phyloP scores from a whole-genome alignment of 306 rosid species.

The Mucuna pruriens region DNA sequence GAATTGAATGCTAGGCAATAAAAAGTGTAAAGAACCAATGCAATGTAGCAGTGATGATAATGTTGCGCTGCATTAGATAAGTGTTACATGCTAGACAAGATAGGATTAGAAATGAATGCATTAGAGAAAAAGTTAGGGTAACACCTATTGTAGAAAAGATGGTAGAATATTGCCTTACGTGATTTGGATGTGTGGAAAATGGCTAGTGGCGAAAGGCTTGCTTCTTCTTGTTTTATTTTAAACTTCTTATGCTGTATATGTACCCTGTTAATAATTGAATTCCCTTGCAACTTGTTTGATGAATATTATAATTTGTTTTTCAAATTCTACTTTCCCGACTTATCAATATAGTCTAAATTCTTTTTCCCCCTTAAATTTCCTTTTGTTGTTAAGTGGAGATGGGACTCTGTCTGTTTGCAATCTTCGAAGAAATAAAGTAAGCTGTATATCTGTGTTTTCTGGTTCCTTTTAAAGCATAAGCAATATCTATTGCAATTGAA shows the following conservation, averaged over 20 bases:
- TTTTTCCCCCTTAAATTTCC: not conserved
- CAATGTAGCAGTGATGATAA: too few relatives aligned
- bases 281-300: not conserved
- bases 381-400: conserved; percentile 72
- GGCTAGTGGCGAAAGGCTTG: too few relatives aligned
- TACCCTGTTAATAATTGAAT: not conserved
- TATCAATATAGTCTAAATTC: conserved; percentile 2
- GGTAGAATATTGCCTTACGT: too few relatives aligned
- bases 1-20: too few relatives aligned
- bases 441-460: conserved; percentile 43
- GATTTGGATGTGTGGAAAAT: too few relatives aligned
- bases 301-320: not conserved
- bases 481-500: not conserved
- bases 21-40: too few relatives aligned
- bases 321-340: conserved; percentile 15
- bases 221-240: not conserved
- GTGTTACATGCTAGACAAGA: too few relatives aligned
- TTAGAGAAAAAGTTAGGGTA: too few relatives aligned
- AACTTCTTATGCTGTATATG: conserved; percentile 3
- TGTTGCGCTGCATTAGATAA: too few relatives aligned
- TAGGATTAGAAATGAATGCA: too few relatives aligned
- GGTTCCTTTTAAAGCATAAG: conserved; percentile 8
- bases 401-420: conserved; percentile 95
- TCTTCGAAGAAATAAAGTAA: conserved; percentile 82
- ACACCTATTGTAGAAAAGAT: too few relatives aligned